Percentiles rank a stretch among this genome's conserved stretches.
Evolutionary conservation across 2,329 filamentous ascomycete species (phyloP).

Genomic region (Fusarium transvaalense): DNA sequence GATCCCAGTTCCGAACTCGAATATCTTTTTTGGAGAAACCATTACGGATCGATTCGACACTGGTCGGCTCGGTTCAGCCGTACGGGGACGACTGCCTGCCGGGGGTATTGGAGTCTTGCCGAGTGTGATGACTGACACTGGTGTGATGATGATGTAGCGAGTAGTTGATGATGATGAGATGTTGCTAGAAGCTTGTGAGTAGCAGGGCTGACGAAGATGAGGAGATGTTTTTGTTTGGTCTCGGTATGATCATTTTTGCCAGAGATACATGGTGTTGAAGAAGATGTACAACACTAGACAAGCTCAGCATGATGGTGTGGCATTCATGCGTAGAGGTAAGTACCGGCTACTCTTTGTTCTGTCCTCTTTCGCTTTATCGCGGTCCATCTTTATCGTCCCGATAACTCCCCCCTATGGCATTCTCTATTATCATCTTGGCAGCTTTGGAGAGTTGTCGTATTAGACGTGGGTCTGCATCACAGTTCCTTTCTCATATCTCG

Average conservation of each 20-base stretch:
- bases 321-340: conserved; percentile 23
- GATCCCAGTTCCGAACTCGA: neutral
- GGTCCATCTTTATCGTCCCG: neutral
- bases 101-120: conserved; percentile 7
- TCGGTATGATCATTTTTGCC: neutral
- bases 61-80: neutral
- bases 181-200: conserved; percentile 2
- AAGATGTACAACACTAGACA: neutral
- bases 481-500: conserved; percentile 20
- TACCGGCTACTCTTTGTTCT: neutral
- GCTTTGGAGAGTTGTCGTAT: conserved; percentile 23
- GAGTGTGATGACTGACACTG: conserved; percentile 24
- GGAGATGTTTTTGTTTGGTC: conserved; percentile 6
- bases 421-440: conserved; percentile 1
- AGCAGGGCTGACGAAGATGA: conserved; percentile 12
- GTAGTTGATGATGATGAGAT: conserved; percentile 23
- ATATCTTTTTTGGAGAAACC: neutral
- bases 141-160: conserved; percentile 26
- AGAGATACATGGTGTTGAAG: conserved; percentile 7
- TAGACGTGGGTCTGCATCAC: conserved; percentile 44
- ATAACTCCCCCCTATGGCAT: neutral
- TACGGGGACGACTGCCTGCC: conserved; percentile 7
- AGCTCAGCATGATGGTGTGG: neutral
- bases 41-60: conserved; percentile 4
- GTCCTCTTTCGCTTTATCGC: conserved; percentile 1